phyloP scores from a whole-genome alignment of 2,329 filamentous ascomycete genomes.

The Phoma sp. region DNA sequence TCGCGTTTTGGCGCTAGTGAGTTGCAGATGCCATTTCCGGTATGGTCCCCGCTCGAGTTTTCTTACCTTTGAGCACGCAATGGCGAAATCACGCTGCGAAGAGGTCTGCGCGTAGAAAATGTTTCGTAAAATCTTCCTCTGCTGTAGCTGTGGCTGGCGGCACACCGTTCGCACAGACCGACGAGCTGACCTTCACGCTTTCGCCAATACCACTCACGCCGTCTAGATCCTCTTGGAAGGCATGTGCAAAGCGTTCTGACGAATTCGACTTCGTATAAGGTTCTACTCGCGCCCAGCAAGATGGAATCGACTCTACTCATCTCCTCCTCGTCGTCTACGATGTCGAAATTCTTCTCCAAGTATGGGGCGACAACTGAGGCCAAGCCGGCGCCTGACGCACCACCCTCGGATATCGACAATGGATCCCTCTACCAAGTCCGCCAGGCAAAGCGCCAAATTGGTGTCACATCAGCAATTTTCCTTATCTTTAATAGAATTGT shows the following conservation, averaged over 20 bases:
- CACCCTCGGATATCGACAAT: slow-evolving; percentile 27
- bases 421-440: slow-evolving; percentile 34
- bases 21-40: slow-evolving; percentile 3
- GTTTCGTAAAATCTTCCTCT: slow-evolving; percentile 15
- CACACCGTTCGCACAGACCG: slow-evolving; percentile 14
- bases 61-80: slow-evolving; percentile 14
- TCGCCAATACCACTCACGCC: slow-evolving; percentile 2
- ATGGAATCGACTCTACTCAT: slow-evolving; percentile 20
- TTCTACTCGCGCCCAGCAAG: not conserved
- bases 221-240: slow-evolving; percentile 7
- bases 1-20: slow-evolving; percentile 15
- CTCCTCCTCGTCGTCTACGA: slow-evolving; percentile 17
- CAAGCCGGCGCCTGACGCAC: slow-evolving; percentile 11
- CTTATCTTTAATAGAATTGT: slow-evolving; percentile 68
- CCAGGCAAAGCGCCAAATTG: slow-evolving; percentile 41
- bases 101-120: slow-evolving; percentile 14
- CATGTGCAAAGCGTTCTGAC: slow-evolving; percentile 11
- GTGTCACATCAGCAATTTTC: slow-evolving; percentile 34
- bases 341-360: slow-evolving; percentile 26
- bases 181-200: not conserved
- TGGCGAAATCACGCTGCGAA: slow-evolving; percentile 8
- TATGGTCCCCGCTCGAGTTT: slow-evolving; percentile 11
- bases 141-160: slow-evolving; percentile 10
- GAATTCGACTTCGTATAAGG: slow-evolving; percentile 6
- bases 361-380: slow-evolving; percentile 17